Percentiles rank a stretch among this genome's conserved stretches.
These are phyloP conservation scores for Chlamydomonas applanata DNA, from an alignment of 139 green algal genomes.

Conservation along the genomic window DNA sequence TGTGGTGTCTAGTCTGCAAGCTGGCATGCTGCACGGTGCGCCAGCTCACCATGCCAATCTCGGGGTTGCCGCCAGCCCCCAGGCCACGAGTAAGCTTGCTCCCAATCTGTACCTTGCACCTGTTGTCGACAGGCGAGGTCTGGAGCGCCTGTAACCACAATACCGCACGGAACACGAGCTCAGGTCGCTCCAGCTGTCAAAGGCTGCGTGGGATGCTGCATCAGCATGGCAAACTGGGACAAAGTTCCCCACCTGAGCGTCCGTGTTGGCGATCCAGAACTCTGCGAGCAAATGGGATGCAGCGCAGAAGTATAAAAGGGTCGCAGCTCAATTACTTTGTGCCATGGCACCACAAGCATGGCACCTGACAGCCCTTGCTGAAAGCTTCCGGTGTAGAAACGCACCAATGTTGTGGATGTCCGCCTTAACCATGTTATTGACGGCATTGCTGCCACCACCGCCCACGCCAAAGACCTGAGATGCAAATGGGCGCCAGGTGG, in stretches of 20 bases:
- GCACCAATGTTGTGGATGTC: conserved; percentile 41
- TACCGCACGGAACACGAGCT: not conserved
- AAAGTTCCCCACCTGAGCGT: conserved; percentile 76
- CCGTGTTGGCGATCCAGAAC: conserved; percentile 95
- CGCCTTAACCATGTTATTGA: conserved; percentile 90
- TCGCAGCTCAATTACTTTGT: too few species aligned
- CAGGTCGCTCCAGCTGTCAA: not conserved
- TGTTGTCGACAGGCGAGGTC: conserved; percentile 57
- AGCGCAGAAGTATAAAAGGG: too few species aligned
- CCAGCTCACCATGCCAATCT: conserved; percentile 71
- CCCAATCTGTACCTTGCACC: conserved; percentile 85
- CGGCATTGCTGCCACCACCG: conserved; percentile 90
- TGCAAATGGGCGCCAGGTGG: too few species aligned
- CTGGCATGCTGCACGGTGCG: not conserved
- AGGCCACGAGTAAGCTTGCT: conserved; percentile 83
- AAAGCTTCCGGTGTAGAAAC: not conserved
- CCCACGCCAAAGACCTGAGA: conserved; percentile 90
- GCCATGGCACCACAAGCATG: not conserved
- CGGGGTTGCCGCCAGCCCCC: conserved; percentile 86
- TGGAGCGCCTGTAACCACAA: conserved; percentile 62
- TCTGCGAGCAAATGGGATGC: conserved; percentile 47
- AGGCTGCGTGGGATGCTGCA: not conserved
- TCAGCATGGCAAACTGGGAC: not conserved
- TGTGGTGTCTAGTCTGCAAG: not conserved
- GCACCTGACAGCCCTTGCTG: not conserved